phyloP scores from a whole-genome alignment of 2,329 filamentous ascomycete genomes.

The Colletotrichum higginsianum region DNA sequence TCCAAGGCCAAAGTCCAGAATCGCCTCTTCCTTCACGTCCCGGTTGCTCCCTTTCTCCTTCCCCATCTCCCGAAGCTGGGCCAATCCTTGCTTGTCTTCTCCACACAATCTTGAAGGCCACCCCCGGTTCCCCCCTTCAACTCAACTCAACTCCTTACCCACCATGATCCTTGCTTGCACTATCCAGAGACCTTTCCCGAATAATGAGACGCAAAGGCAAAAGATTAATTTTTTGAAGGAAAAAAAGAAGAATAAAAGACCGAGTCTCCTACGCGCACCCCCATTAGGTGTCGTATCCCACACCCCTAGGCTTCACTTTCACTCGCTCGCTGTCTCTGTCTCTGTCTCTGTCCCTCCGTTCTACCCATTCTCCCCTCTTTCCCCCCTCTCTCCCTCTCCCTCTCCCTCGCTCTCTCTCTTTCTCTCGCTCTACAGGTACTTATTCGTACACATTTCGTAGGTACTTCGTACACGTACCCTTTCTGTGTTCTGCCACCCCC shows the following conservation, averaged over 20 bases:
- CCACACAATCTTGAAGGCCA: slow-evolving; percentile 10
- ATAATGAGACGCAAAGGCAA: slow-evolving; percentile 39
- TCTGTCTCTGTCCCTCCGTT: background rate
- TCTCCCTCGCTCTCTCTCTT: background rate
- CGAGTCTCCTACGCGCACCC: slow-evolving; percentile 17
- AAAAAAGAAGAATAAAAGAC: slow-evolving; percentile 27
- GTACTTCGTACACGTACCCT: background rate
- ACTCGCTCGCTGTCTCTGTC: background rate
- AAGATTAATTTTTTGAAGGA: slow-evolving; percentile 18
- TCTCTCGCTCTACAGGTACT: too few species aligned
- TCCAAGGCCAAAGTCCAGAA: background rate
- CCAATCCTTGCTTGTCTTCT: slow-evolving; percentile 9
- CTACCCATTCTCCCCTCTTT: background rate
- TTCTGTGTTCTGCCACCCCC: slow-evolving; percentile 22
- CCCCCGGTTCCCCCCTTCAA: background rate
- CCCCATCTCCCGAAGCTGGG: slow-evolving; percentile 1
- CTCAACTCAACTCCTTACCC: slow-evolving; percentile 17
- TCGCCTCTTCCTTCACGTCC: background rate
- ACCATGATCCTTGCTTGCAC: slow-evolving; percentile 40
- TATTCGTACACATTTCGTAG: too few species aligned
- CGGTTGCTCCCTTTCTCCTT: background rate
- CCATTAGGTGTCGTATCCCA: slow-evolving; percentile 39
- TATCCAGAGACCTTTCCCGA: slow-evolving; percentile 35
- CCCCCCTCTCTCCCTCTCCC: background rate
- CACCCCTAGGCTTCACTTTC: slow-evolving; percentile 21